A percentile compares a stretch with the other conserved stretches of the same genome.
phyloP scores from a whole-genome alignment of 2,329 filamentous ascomycete species.

The Penicillium sp. region DNA sequence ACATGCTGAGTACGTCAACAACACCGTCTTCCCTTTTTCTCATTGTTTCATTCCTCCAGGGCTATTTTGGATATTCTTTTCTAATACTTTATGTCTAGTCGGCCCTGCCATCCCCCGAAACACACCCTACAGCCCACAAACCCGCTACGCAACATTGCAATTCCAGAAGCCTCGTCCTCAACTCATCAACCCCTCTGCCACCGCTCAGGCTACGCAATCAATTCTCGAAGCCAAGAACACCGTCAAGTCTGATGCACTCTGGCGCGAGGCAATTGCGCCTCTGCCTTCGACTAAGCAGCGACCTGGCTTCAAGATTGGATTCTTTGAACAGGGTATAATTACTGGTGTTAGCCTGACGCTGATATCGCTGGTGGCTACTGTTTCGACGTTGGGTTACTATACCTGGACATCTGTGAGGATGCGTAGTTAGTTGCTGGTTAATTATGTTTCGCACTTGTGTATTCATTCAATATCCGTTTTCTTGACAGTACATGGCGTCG shows the following conservation, averaged over 20 bases:
- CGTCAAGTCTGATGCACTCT: conserved; percentile 20
- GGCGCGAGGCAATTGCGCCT: conserved; percentile 36
- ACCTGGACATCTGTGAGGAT: conserved; percentile 22
- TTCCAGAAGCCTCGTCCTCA: conserved; percentile 52
- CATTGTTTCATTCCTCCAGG: not conserved
- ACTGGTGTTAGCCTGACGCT: conserved; percentile 28
- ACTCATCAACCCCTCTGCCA: conserved; percentile 32
- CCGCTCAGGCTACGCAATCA: conserved; percentile 10
- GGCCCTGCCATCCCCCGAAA: conserved; percentile 28
- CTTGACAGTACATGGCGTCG: not conserved
- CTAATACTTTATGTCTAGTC: conserved; percentile 12
- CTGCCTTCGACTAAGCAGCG: conserved; percentile 33
- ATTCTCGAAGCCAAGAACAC: conserved; percentile 20
- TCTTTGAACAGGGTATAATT: conserved; percentile 53
- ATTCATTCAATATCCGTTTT: not conserved
- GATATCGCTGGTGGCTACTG: conserved; percentile 23
- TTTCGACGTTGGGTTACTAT: conserved; percentile 30
- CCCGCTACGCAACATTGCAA: conserved; percentile 46
- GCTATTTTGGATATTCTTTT: too few species aligned
- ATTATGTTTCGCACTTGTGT: not conserved
- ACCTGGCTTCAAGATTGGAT: conserved; percentile 42
- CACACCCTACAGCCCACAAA: conserved; percentile 42
- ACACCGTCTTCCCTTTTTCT: not conserved
- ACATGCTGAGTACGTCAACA: conserved; percentile 49
- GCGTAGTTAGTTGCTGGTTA: not conserved